phyloP scores from a whole-genome alignment of 192 early-diverging fungal genomes.

The Paraglomus occultum region DNA sequence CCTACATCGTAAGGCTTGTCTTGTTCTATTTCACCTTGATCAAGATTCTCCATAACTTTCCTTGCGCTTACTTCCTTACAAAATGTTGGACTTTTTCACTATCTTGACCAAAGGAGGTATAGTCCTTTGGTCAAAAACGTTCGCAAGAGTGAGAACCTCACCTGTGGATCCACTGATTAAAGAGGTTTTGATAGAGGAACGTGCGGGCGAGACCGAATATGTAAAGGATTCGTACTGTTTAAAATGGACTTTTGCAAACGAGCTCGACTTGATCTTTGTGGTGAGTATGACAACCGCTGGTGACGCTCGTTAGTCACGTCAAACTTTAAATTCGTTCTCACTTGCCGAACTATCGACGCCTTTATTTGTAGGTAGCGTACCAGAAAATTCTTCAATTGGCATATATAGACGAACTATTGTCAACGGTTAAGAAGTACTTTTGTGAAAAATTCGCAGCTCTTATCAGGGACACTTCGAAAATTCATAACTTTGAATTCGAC shows the following conservation, averaged over 20 bases:
- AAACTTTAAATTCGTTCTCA: background rate
- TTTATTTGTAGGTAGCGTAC: constrained; percentile 66
- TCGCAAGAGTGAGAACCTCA: constrained; percentile 49
- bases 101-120: constrained; percentile 85
- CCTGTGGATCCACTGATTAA: constrained; percentile 76
- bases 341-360: background rate
- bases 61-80: background rate
- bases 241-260: constrained; percentile 81
- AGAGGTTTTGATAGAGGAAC: constrained; percentile 77
- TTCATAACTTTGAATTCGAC: constrained; percentile 55
- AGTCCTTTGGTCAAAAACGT: constrained; percentile 81
- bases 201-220: constrained; percentile 54
- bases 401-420: constrained; percentile 82
- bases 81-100: constrained; percentile 84
- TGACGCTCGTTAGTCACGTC: background rate
- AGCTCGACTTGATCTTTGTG: constrained; percentile 78
- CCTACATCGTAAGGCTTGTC: too few species aligned
- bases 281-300: constrained; percentile 35
- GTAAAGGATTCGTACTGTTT: constrained; percentile 69
- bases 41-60: too few species aligned
- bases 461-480: constrained; percentile 24
- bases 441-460: constrained; percentile 49
- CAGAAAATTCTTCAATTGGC: constrained; percentile 84
- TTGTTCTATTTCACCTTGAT: too few species aligned
- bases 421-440: constrained; percentile 67